A percentile compares a stretch with the other conserved stretches of the same genome.
Evolutionary conservation across 345 rosid genomes (phyloP).

Genomic region (Erysimum cheiranthoides): DNA sequence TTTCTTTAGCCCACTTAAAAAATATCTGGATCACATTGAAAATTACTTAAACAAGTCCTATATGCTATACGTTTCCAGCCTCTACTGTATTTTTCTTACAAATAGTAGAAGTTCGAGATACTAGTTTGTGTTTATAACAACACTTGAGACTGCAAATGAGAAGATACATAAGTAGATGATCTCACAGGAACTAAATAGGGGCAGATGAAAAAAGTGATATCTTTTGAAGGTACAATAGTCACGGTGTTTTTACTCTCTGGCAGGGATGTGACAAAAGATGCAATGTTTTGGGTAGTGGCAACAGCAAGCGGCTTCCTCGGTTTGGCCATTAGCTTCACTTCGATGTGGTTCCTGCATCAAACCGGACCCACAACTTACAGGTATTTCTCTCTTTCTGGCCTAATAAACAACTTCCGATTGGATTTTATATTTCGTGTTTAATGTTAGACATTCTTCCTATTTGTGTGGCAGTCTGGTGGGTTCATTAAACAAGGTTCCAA

Average conservation of each 20-base stretch:
- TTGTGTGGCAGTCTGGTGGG: conserved; percentile 69
- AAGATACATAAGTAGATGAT: not conserved
- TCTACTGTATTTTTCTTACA: not conserved
- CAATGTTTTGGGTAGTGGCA: conserved; percentile 86
- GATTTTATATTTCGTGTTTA: not conserved
- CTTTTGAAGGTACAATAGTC: conserved; percentile 2
- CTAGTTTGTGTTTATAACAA: not conserved
- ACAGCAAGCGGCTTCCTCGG: conserved; percentile 92
- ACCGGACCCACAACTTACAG: conserved; percentile 97
- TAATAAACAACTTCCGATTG: not conserved
- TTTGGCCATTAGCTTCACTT: conserved; percentile 92
- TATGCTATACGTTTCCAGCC: conserved; percentile 15
- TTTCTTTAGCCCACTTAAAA: conserved; percentile 26
- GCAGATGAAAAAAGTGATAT: not conserved
- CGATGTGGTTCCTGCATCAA: conserved; percentile 95
- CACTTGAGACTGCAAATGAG: not conserved
- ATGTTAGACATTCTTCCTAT: not conserved
- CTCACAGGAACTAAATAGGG: not conserved
- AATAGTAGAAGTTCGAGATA: not conserved
- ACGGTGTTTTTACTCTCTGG: conserved; percentile 17
- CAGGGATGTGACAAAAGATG: conserved; percentile 72
- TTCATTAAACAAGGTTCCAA: conserved; percentile 90
- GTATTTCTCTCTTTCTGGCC: conserved; percentile 40
- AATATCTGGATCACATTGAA: conserved; percentile 22
- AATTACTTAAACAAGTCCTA: conserved; percentile 16